Conservation (phyloP, 139 green algal species). For the Closterium sp. region DNA sequence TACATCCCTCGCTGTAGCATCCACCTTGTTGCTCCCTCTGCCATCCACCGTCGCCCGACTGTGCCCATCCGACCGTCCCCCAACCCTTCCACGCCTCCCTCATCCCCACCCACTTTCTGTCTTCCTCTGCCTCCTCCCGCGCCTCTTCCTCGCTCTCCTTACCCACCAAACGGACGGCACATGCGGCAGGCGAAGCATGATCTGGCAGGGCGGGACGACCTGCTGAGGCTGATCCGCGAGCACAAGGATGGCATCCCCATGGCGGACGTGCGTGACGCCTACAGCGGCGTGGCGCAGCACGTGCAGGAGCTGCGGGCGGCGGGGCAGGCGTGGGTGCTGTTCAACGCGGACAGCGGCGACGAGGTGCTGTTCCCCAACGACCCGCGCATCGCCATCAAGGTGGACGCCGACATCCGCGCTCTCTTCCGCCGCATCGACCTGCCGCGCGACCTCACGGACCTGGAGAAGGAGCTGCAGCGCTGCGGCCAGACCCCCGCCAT, state of each 20-base stretch:
- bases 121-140: too few species aligned
- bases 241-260: conserved; percentile 35
- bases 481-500: conserved; percentile 8
- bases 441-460: conserved; percentile 8
- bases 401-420: conserved; percentile 43
- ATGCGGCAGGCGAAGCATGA: conserved; percentile 26
- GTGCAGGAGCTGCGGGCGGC: conserved; percentile 22
- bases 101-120: too few species aligned
- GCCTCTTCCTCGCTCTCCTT: neutral
- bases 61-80: neutral
- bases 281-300: conserved; percentile 9
- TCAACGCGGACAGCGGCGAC: conserved; percentile 31
- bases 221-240: conserved; percentile 35
- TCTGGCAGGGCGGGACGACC: conserved; percentile 25
- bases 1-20: too few species aligned
- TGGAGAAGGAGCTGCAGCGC: conserved; percentile 39
- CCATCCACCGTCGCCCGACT: neutral
- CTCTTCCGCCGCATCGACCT: conserved; percentile 28
- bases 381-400: conserved; percentile 31
- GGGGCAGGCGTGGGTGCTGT: conserved; percentile 41
- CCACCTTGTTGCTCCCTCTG: neutral
- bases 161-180: neutral
- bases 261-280: conserved; percentile 24
- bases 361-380: conserved; percentile 47
- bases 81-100: neutral